A percentile compares a stretch with the other conserved stretches of the same genome.
These are phyloP conservation scores for Fusarium sp. DNA, from an alignment of 2,329 filamentous ascomycete genomes.

Conservation along the genomic window DNA sequence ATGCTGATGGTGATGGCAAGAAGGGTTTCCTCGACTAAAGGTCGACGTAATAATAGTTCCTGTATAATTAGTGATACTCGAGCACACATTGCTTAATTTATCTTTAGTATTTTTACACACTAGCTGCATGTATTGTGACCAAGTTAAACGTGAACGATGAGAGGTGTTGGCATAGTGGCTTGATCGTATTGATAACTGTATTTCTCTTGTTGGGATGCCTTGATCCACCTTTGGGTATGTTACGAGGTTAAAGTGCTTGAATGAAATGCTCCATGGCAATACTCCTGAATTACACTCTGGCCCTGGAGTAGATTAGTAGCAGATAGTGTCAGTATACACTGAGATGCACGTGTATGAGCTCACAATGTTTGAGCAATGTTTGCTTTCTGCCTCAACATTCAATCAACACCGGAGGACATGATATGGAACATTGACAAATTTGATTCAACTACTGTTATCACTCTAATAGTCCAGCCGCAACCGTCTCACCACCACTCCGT, in stretches of 20 bases:
- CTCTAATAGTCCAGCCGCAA: conserved; percentile 89
- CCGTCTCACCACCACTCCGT: conserved; percentile 81
- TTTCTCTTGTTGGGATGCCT: too few species aligned
- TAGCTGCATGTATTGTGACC: neutral
- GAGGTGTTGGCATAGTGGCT: too few species aligned
- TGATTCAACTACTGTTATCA: conserved; percentile 47
- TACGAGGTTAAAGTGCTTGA: neutral
- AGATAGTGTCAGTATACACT: neutral
- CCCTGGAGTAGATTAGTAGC: neutral
- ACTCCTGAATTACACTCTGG: neutral
- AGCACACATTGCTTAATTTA: neutral
- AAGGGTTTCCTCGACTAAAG: conserved; percentile 31
- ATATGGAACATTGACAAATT: neutral
- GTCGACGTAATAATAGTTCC: neutral
- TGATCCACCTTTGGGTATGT: too few species aligned
- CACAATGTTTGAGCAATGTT: neutral
- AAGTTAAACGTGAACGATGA: neutral
- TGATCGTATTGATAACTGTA: too few species aligned
- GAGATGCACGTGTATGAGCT: neutral
- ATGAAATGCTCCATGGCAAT: neutral
- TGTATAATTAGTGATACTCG: conserved; percentile 23
- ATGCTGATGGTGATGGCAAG: conserved; percentile 39
- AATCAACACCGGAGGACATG: neutral
- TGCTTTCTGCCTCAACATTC: neutral
- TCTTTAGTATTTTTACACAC: neutral